Evolutionary conservation across 2,329 filamentous ascomycete genomes (phyloP), one percentile per base, ranked within the genome.

Genomic region (Fusarium sp.): DNA sequence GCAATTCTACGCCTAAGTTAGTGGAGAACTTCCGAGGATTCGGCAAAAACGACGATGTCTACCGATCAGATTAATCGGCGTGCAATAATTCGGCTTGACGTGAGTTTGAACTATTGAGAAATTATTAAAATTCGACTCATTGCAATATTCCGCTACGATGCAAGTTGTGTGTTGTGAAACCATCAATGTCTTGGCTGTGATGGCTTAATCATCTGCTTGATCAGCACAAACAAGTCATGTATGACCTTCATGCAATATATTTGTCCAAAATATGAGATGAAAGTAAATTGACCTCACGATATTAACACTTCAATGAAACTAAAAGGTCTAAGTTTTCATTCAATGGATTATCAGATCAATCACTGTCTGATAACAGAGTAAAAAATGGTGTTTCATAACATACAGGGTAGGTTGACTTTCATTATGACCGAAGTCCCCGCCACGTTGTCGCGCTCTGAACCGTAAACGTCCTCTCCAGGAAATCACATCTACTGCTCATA

Each of bases 1-100:
- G 48, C 58, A 56, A 56, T 56, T 56, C 20, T 35, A 26, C 38
- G 48, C 58, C 22, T 26, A 0, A 22, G 11, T 1, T 1, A 26
- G 20, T 44, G 58, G 58, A 31, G 47, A 61, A n/a, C 4, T 22
- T 39, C 9, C 6, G 22, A 26, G 28, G 15, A 10, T 13, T 36
- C 17, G 7, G 51, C 0, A 3, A 18, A 31, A 42, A 31, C 6
- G 36, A 33, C 1, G 12, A 57, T 22, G 54, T 15, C 4, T 11
- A 11, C 11, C 6, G 18, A 35, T 35, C 18, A 28, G 31, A 39
- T 41, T 5, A 28, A 28, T 39, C 35, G 6, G 13, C 2, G 11
- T 9, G 14, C 7, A 22, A 15, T 0, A 7, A 38, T 38, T 13
- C 14, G 14, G 0, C 4, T 10, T 28, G 3, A 5, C 12, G 7